Evolutionary conservation across 192 early-diverging fungal genomes (phyloP), one percentile per base, ranked within the genome.

Genomic region (Paraglomus brasilianum): DNA sequence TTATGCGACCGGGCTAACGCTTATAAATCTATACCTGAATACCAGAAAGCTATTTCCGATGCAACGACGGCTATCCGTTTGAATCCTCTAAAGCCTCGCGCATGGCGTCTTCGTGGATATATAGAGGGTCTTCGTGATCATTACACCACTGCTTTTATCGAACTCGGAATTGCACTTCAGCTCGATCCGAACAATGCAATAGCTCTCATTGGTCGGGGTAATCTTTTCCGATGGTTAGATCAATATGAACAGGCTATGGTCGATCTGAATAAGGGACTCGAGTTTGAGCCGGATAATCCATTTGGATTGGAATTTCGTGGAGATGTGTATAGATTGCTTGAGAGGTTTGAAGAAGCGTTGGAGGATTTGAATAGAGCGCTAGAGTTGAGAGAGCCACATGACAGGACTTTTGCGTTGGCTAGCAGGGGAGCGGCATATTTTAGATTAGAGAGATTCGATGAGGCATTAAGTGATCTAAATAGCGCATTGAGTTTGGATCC

Each of bases 1-100:
- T 43, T 39, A 14, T 67, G 66, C 55, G 66, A 67, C 55, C 21
- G 66, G 24, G 66, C 66, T 19, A 43, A 51, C 30, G 66, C 66
- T 22, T 41, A 38, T 53, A 30, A 41, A 19, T 40, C 21, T 24
- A 13, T 53, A 3, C 50, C 24, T 43, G 39, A 67, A 15, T 42
- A 17, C 17, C 8, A 36, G 13, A 10, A 40, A 41, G 49, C 66
- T 13, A 53, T 22, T 8, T n/a, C 22, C 6, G 66, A 67, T 67
- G 41, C 55, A 53, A 53, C n/a, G 42, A 11, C 15, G 1, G 66
- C 66, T 40, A 49, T 53, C 24, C 8, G 9, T 10, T 13, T 15
- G 10, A 53, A 55, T 41, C 66, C 66, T 13, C 51, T 53, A 5
- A 67, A 67, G 24, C 14, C 66, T 21, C 13, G 39, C n/a, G 48